phyloP scores from a whole-genome alignment of 305 asterid species.

The Solanum hybrid region DNA sequence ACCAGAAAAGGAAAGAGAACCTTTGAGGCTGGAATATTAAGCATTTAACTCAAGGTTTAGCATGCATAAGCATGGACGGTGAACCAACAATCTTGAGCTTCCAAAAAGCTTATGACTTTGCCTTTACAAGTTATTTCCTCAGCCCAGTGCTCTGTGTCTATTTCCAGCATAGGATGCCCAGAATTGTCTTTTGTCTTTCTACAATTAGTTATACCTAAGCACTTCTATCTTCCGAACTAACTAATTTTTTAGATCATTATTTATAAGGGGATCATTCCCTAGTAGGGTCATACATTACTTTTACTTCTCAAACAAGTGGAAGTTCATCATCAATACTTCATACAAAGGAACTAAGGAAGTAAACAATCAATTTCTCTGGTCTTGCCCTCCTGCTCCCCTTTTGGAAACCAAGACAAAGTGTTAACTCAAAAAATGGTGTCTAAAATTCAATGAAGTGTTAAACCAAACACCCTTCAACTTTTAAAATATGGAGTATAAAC shows the following conservation, averaged over 20 bases:
- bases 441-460: neutral
- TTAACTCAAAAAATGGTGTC: neutral
- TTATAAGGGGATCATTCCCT: neutral
- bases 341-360: neutral
- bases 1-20: neutral
- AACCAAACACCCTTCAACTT: neutral
- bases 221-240: neutral
- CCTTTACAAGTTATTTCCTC: neutral
- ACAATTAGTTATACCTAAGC: neutral
- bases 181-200: neutral
- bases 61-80: neutral
- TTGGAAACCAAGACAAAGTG: neutral
- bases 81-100: neutral
- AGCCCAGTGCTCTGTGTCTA: neutral
- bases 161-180: neutral
- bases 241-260: neutral
- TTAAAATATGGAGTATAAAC: neutral
- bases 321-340: neutral
- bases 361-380: neutral
- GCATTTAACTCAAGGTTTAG: neutral
- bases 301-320: neutral
- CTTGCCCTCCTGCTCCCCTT: conserved; percentile 3
- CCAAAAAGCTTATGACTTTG: neutral
- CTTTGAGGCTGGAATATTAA: neutral
- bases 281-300: neutral